Conservation (phyloP, 441 rosid species). For the Adansonia madagascariensis region DNA sequence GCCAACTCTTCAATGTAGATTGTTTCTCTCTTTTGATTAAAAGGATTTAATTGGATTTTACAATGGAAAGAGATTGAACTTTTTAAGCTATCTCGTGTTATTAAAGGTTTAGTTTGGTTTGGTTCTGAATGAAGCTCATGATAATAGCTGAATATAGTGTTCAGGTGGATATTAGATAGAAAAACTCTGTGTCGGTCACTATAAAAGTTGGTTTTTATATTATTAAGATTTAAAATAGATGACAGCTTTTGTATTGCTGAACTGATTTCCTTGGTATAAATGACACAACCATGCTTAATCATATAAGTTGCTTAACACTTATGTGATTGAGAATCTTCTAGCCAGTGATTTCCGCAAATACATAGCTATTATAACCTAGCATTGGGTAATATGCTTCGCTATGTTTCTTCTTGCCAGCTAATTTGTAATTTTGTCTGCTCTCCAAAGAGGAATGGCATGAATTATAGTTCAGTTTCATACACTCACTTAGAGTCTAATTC, state of each 20-base stretch:
- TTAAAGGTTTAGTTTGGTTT: slow-evolving; percentile 8
- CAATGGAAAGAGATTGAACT: background rate
- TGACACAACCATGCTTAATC: background rate
- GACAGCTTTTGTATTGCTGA: background rate
- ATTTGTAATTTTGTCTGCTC: background rate
- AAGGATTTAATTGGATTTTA: background rate
- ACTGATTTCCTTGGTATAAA: background rate
- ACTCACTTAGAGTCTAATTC: background rate
- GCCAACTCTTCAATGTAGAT: background rate
- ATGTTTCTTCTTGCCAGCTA: background rate
- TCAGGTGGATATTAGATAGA: background rate
- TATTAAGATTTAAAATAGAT: background rate
- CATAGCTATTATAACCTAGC: slow-evolving; percentile 1
- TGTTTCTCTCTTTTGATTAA: slow-evolving; percentile 2
- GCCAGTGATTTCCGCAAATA: background rate
- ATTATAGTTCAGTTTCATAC: background rate
- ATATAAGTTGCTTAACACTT: background rate
- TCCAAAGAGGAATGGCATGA: background rate
- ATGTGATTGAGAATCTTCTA: background rate
- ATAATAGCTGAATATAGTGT: background rate
- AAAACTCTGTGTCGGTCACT: background rate
- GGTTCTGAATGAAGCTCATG: background rate
- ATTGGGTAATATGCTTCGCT: background rate
- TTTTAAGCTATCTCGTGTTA: background rate
- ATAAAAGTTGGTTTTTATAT: background rate